Percentiles rank a stretch among this genome's conserved stretches.
Evolutionary conservation across 1,284 basidiomycete species (phyloP).

Genomic region (Tetrapyrgos nigripes): DNA sequence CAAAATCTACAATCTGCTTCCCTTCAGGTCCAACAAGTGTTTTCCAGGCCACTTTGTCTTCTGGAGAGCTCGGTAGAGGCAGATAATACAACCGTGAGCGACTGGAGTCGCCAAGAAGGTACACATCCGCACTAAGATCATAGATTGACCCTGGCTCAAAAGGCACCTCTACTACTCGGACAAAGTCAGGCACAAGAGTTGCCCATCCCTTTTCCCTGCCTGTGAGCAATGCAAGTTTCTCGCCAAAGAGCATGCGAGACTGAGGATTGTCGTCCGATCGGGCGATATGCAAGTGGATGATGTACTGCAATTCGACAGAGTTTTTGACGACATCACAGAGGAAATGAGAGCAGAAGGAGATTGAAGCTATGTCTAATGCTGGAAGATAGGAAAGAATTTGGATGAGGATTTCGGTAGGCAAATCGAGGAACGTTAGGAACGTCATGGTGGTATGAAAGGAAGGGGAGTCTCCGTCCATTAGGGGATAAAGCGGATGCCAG

Average conservation of each 20-base stretch:
- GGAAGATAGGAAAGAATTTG: slow-evolving; percentile 39
- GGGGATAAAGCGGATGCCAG: too few relatives aligned
- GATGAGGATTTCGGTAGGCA: slow-evolving; percentile 46
- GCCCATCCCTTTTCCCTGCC: slow-evolving; percentile 38
- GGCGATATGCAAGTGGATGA: slow-evolving; percentile 37
- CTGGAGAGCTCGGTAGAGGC: slow-evolving; percentile 33
- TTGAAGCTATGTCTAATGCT: slow-evolving; percentile 33
- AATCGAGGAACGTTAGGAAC: slow-evolving; percentile 25
- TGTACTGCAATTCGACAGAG: slow-evolving; percentile 42
- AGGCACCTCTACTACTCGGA: slow-evolving; percentile 28
- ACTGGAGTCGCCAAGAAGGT: slow-evolving; percentile 44
- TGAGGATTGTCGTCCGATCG: slow-evolving; percentile 40
- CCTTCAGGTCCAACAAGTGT: slow-evolving; percentile 25
- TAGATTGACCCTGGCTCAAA: slow-evolving; percentile 47
- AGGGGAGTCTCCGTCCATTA: too few relatives aligned
- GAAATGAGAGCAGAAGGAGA: slow-evolving; percentile 28
- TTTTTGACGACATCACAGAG: slow-evolving; percentile 35
- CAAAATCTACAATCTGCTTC: slow-evolving; percentile 41
- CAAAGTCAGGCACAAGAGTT: slow-evolving; percentile 31
- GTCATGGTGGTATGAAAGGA: background rate
- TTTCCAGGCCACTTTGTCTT: slow-evolving; percentile 38
- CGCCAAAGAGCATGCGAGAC: slow-evolving; percentile 27
- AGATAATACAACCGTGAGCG: slow-evolving; percentile 33
- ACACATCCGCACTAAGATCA: slow-evolving; percentile 49
- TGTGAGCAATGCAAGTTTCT: slow-evolving; percentile 36